A percentile compares a stretch with the other conserved stretches of the same genome.
phyloP scores from a whole-genome alignment of 2,329 filamentous ascomycete genomes.

The Penicillium psychrosexuale region DNA sequence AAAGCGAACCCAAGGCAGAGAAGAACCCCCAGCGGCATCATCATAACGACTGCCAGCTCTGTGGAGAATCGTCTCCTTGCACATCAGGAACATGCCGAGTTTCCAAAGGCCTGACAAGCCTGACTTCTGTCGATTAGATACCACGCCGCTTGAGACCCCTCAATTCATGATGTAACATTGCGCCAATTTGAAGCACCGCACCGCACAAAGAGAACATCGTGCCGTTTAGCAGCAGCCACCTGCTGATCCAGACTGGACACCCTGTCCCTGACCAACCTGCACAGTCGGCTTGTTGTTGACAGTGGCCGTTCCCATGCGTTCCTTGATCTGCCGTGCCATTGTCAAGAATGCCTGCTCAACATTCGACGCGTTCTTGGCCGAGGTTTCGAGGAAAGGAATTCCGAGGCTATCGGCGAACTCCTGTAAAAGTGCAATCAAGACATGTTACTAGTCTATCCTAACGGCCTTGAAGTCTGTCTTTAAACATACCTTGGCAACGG shows the following conservation, averaged over 20 bases:
- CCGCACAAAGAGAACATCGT: constrained; percentile 9
- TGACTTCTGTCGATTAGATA: constrained; percentile 13
- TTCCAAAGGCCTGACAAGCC: constrained; percentile 11
- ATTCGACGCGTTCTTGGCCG: constrained; percentile 98
- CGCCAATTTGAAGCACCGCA: constrained; percentile 27
- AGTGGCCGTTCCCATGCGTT: constrained; percentile 95
- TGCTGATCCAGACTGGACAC: constrained; percentile 81
- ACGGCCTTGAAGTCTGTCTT: not conserved
- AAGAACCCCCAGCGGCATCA: constrained; percentile 13
- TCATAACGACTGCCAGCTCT: constrained; percentile 12
- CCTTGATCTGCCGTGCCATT: constrained; percentile 99
- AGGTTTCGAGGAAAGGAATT: constrained; percentile 99
- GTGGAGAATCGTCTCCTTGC: constrained; percentile 9
- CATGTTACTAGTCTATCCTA: constrained; percentile 7
- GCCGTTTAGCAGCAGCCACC: constrained; percentile 81
- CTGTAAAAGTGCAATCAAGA: constrained; percentile 48
- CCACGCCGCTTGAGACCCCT: constrained; percentile 19
- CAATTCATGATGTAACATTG: constrained; percentile 24
- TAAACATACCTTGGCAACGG: constrained; percentile 86
- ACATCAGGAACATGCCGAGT: constrained; percentile 5
- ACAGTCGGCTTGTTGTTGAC: constrained; percentile 99
- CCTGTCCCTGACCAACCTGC: constrained; percentile 90
- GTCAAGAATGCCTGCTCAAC: constrained; percentile 99
- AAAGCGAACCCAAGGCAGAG: constrained; percentile 32
- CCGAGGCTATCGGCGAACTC: constrained; percentile 98